Conservation (phyloP, 176 grass and related monocot species). For the Avena insularis region DNA sequence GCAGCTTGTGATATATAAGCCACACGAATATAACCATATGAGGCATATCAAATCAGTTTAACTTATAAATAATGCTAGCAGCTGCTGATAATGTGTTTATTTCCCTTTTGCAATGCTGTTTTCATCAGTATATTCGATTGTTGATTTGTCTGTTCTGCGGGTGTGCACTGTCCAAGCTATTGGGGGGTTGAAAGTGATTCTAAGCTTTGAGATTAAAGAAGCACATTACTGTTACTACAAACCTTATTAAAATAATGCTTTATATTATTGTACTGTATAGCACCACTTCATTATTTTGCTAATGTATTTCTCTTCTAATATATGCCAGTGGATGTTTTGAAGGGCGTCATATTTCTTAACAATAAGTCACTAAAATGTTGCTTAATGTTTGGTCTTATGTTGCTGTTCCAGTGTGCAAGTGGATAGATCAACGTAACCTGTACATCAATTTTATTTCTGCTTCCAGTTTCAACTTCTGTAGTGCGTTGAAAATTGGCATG, state of each 20-base stretch:
- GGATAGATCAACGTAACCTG: not conserved
- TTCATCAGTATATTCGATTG: not conserved
- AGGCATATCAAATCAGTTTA: constrained; percentile 11
- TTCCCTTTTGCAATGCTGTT: constrained; percentile 24
- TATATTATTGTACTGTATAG: constrained; percentile 2
- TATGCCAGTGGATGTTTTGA: constrained; percentile 29
- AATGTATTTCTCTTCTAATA: not conserved
- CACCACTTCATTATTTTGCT: constrained; percentile 4
- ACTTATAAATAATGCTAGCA: not conserved
- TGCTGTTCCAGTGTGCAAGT: not conserved
- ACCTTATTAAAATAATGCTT: constrained; percentile 33
- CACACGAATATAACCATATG: not conserved
- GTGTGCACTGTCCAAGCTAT: constrained; percentile 2
- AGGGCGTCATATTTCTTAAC: not conserved
- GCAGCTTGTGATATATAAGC: constrained; percentile 25
- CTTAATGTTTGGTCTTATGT: constrained; percentile 27
- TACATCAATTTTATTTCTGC: not conserved
- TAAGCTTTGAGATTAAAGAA: constrained; percentile 21
- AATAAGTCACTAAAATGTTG: constrained; percentile 1
- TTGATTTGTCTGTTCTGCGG: constrained; percentile 12
- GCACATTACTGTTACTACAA: constrained; percentile 20
- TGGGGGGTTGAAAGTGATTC: constrained; percentile 17
- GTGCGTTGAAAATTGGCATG: constrained; percentile 25
- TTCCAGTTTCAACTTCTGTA: constrained; percentile 25
- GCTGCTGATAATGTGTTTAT: not conserved